Percentiles rank a stretch among this genome's conserved stretches.
phyloP scores from a whole-genome alignment of 2,329 filamentous ascomycete species.

The Scedosporium minutisporum region DNA sequence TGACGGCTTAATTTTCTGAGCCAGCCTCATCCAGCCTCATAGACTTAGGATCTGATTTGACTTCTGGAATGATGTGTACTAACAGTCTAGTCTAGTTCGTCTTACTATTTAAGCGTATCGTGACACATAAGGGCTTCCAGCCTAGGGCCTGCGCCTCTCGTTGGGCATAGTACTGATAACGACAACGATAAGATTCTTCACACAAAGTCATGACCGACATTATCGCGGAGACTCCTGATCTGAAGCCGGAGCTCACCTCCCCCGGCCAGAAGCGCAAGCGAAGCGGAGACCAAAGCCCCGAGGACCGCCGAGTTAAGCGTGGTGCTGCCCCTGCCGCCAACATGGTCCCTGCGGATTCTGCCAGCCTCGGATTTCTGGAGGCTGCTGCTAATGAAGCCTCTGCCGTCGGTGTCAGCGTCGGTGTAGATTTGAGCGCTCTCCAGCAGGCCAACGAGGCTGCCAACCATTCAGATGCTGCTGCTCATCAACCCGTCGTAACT shows the following conservation, averaged over 20 bases:
- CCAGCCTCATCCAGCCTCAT: background rate
- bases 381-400: constrained; percentile 19
- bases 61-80: background rate
- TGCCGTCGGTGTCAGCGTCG: constrained; percentile 24
- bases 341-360: constrained; percentile 9
- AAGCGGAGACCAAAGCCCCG: constrained; percentile 37
- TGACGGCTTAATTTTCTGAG: too few relatives aligned
- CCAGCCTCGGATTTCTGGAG: constrained; percentile 34
- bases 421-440: constrained; percentile 46
- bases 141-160: background rate
- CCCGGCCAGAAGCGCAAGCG: constrained; percentile 48
- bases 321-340: constrained; percentile 26
- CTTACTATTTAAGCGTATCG: constrained; percentile 9
- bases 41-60: background rate
- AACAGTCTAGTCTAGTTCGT: background rate
- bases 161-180: background rate
- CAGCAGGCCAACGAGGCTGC: constrained; percentile 34
- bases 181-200: background rate
- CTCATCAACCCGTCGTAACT: constrained; percentile 34
- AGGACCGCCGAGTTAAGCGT: constrained; percentile 40
- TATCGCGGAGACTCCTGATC: constrained; percentile 37
- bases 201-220: constrained; percentile 34
- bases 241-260: constrained; percentile 24
- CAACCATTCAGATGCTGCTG: constrained; percentile 6
- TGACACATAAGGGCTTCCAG: constrained; percentile 4